Evolutionary conservation across 305 asterid species (phyloP).

Genomic region (Nicotiana rustica): DNA sequence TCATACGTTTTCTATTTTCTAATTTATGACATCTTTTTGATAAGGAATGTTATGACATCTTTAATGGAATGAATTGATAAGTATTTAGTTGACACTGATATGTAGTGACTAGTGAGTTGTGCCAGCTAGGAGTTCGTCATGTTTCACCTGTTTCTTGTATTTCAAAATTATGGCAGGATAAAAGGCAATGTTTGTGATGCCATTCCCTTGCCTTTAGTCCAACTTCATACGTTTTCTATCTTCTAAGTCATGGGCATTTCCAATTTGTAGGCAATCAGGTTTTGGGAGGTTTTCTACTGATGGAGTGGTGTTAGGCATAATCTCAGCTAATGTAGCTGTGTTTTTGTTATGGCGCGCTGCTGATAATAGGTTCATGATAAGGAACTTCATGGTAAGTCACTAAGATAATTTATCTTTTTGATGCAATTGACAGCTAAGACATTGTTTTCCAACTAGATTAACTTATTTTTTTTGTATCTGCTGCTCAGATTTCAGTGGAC

Average conservation of each 20-base stretch:
- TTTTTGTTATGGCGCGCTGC: conserved; percentile 75
- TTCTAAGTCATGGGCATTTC: conserved; percentile 32
- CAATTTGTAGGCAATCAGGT: conserved; percentile 57
- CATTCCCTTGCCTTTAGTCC: conserved; percentile 10
- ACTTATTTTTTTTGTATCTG: conserved; percentile 31
- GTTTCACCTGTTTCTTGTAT: conserved; percentile 11
- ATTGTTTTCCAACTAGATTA: conserved; percentile 22
- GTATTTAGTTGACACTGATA: conserved; percentile 24
- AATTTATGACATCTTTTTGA: background rate
- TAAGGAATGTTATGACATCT: conserved; percentile 1
- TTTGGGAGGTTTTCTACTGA: conserved; percentile 66
- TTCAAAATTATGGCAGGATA: background rate
- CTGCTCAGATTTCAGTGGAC: conserved; percentile 77
- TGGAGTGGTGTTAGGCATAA: conserved; percentile 73
- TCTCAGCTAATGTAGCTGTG: conserved; percentile 75
- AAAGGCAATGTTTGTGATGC: conserved; percentile 13
- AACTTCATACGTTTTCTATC: conserved; percentile 14
- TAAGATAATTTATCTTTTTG: conserved; percentile 16
- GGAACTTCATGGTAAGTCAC: conserved; percentile 75
- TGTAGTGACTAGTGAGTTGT: conserved; percentile 17
- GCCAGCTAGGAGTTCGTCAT: conserved; percentile 19
- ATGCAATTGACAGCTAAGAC: conserved; percentile 31
- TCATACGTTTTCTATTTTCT: background rate
- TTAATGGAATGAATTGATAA: conserved; percentile 2
- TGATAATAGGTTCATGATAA: conserved; percentile 64